Evolutionary conservation across 495 filamentous ascomycete genomes (phyloP), one percentile per base, ranked within the genome.

Genomic region (Alectoria sarmentosa): DNA sequence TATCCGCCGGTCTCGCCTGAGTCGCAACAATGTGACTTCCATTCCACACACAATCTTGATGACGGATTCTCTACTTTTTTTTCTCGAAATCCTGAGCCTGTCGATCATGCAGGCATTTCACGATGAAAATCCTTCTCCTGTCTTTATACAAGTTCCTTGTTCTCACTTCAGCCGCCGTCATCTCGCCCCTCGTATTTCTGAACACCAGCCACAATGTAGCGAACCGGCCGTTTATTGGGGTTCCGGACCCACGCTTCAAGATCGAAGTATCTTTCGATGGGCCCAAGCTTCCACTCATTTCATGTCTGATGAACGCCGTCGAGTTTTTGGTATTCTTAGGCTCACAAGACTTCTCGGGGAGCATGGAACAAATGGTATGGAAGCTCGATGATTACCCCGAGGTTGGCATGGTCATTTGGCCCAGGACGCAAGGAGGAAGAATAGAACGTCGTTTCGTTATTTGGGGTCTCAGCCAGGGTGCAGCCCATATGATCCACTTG

Each of bases 101-200:
- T 49, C 23, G 46, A 49, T 23, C 5, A 26, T 26, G 8, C 23
- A 49, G 46, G 1, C n/a, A 49, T 26, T n/a, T 11, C n/a, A 11
- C 21, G 11, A 49, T 49, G 46, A 26, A 10, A 13, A 1, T 1
- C 9, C 9, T 49, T 9, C 8, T 26, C 23, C 10, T 23, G 1
- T 28, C 26, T 49, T 9, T 49, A 8, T 28, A 4, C 46, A 10
- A 13, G 1, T 49, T 49, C 46, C n/a, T 49, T 10, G n/a, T 28
- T 49, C 46, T 58, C 28, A 58, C 30, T 58, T 37, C 30, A 21
- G 55, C 55, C 32, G 55, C 55, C 19, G 55, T 23, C 55, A 37
- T 19, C 36, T 1, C 21, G 30, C 55, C 55, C 2, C 30, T 36
- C 55, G 23, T 21, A 9, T 30, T 37, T 1, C 19, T 21, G 55